Evolutionary conservation across 768 basidiomycete genomes (phyloP), one percentile per base, ranked within the genome.

Genomic region (Leccinellum luteum): DNA sequence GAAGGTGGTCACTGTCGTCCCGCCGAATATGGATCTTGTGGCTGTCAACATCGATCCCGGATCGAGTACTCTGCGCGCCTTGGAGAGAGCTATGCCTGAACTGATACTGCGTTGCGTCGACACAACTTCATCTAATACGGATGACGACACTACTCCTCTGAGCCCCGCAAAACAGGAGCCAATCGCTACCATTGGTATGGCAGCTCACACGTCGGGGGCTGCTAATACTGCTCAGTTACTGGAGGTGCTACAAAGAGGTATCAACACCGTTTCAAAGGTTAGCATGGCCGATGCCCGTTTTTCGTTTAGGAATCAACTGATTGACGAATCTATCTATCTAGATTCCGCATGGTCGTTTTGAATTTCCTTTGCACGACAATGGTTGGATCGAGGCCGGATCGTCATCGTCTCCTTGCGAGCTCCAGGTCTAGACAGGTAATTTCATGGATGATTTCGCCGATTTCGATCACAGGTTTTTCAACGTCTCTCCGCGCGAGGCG

Each of bases 111-210:
- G 38, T 59, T 64, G 60, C 45, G 23, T 52, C 17, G 65, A 68
- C 32, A 64, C 61, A 10, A 51, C 60, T 35, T 35, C 34, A 17
- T 12, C 15, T 5, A 15, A 15, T 10, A 59, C 47, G 25, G 64
- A 60, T 25, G 23, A 41, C 19, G 30, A 50, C 6, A 57, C 49
- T n/a, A 50, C 57, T 10, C 14, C 13, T 31, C 34, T 51, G 8
- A 14, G 41, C 9, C 52, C 38, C 21, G 54, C 56, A 6, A 74
- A 74, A 41, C 77, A 78, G 59, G 78, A 82, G 48, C 79, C 83
- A 3, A 81, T 90, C 49, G 89, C 89, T 0, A 81, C 90, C 55
- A 74, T 89, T 49, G 89, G 89, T 9, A 88, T 89, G 86, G 84
- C 86, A 1, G 76, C 83, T 43, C 81, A 73, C 35, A 66, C 79